A percentile compares a stretch with the other conserved stretches of the same genome.
Evolutionary conservation across 345 rosid genomes (phyloP).

Genomic region (Hypericum perforatum): DNA sequence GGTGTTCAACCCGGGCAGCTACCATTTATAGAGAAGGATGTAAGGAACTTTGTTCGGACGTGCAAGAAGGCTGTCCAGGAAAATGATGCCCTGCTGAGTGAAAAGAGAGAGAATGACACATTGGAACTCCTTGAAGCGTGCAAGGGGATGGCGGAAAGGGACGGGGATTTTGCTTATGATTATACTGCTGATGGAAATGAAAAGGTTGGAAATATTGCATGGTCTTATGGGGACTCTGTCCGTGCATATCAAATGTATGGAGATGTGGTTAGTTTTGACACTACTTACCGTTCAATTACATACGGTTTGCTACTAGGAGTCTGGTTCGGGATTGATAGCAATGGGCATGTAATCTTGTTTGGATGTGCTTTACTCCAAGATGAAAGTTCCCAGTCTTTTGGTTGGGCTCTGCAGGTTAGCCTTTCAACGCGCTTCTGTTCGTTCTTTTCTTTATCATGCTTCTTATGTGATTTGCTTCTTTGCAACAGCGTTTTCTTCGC

Average conservation of each 20-base stretch:
- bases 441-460: conserved; percentile 18
- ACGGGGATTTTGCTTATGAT: conserved; percentile 49
- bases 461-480: conserved; percentile 22
- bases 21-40: conserved; percentile 89
- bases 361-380: conserved; percentile 84
- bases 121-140: conserved; percentile 73
- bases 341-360: conserved; percentile 59
- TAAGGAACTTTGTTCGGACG: conserved; percentile 77
- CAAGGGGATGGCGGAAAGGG: conserved; percentile 61
- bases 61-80: conserved; percentile 82
- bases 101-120: conserved; percentile 62
- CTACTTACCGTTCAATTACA: conserved; percentile 63
- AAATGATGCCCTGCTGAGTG: conserved; percentile 67
- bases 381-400: conserved; percentile 53
- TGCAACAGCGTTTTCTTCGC: conserved; percentile 72
- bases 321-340: conserved; percentile 64
- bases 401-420: conserved; percentile 97
- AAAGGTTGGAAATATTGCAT: conserved; percentile 74
- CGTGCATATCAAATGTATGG: conserved; percentile 54
- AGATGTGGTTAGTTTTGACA: conserved; percentile 70
- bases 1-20: conserved; percentile 80
- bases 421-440: conserved; percentile 24
- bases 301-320: conserved; percentile 76
- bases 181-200: conserved; percentile 53
- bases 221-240: conserved; percentile 69